Evolutionary conservation across 306 rosid genomes (phyloP), one percentile per base, ranked within the genome.

Genomic region (Phaseolus lunatus): DNA sequence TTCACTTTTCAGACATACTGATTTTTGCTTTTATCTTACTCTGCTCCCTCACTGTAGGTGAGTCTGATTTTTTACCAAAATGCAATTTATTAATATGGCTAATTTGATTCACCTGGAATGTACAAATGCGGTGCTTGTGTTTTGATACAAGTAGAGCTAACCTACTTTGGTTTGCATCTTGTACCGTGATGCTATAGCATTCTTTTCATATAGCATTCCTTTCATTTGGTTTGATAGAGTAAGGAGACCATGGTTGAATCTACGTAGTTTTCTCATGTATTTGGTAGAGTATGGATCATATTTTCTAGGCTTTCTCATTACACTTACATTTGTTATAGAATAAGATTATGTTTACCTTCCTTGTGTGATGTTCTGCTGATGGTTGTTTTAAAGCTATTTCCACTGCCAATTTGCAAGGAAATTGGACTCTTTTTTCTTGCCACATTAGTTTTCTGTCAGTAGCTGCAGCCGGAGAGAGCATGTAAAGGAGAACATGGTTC

Each of bases 81-180:
- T 65, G 62, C 49, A 53, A 56, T 50, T 71, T 70, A 54, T 77
- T 65, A n/a, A 22, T 72, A 71, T 82, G 65, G 62, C 44, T 62
- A 39, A 49, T 59, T 54, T 56, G 67, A 53, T 63, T 70, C 62
- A 39, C 64, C 29, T 66, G 45, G 62, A 76, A 70, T 63, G 56
- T 29, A 47, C 26, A 37, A 71, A 16, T 64, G 27, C 58, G 45
- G 37, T 33, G 37, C 8, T 33, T 33, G 37, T 33, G 37, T 33
- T 33, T 33, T 33, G 8, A 33, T 33, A 33, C 9, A 33, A 5
- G 37, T 33, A 6, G 37, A 33, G 37, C 37, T 33, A 33, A 33
- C 37, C 37, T 33, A 33, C 37, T 5, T 33, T 5, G 37, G 37
- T 33, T 33, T 33, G 37, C 8, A 33, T 5, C 37, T 33, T 33